Conservation (phyloP, 1,284 basidiomycete genomes). For the Irpex sp. region DNA sequence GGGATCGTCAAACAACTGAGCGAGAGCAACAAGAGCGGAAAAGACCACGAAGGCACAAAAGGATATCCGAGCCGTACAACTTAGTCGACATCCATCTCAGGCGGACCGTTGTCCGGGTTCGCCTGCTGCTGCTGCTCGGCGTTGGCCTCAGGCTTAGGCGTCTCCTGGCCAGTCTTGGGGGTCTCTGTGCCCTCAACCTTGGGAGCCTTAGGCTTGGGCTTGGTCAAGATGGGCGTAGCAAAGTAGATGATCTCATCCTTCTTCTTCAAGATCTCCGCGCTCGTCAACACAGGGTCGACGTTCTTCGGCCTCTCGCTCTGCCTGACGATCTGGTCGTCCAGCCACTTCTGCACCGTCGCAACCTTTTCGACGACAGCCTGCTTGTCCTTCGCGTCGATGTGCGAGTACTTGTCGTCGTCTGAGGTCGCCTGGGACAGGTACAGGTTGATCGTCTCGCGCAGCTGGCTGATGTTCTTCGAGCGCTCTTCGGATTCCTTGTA, state of each 20-base stretch:
- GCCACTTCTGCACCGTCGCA: conserved; percentile 87
- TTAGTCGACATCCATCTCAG: conserved; percentile 85
- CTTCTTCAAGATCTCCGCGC: conserved; percentile 82
- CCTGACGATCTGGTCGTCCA: conserved; percentile 83
- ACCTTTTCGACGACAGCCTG: conserved; percentile 77
- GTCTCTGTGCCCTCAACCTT: conserved; percentile 64
- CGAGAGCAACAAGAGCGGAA: not conserved
- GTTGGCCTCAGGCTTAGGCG: conserved; percentile 44
- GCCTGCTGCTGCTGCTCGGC: conserved; percentile 30
- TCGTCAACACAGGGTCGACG: conserved; percentile 78
- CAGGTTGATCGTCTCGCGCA: conserved; percentile 83
- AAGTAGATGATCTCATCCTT: conserved; percentile 87
- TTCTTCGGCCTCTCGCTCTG: conserved; percentile 88
- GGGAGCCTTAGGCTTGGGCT: conserved; percentile 81
- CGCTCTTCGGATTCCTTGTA: conserved; percentile 82
- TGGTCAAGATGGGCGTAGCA: conserved; percentile 79
- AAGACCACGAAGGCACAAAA: not conserved
- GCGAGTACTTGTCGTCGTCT: conserved; percentile 78
- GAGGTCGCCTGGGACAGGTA: conserved; percentile 83
- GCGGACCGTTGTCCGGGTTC: conserved; percentile 44
- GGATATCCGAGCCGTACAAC: not conserved
- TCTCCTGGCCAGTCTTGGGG: conserved; percentile 59
- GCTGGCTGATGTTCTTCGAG: conserved; percentile 61
- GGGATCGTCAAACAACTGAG: conserved; percentile 4
- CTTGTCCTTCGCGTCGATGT: conserved; percentile 88